A percentile compares a stretch with the other conserved stretches of the same genome.
Evolutionary conservation across 768 basidiomycete genomes (phyloP).

Genomic region (Ramaria sp.): DNA sequence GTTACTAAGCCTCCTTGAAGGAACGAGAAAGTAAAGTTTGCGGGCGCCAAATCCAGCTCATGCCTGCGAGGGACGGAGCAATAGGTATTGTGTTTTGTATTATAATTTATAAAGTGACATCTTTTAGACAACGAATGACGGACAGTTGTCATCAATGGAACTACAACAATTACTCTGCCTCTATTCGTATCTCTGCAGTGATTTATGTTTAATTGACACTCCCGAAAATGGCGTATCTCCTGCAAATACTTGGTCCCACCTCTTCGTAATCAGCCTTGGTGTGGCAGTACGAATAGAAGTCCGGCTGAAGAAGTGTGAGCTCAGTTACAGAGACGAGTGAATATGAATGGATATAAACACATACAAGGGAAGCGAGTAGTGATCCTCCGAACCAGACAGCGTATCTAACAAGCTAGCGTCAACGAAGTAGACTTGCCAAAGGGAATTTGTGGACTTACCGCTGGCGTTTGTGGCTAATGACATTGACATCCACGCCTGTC

Average conservation of each 20-base stretch:
- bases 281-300: constrained; percentile 91
- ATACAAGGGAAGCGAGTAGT: constrained; percentile 81
- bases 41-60: too few species aligned
- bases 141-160: too few species aligned
- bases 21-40: too few species aligned
- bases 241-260: constrained; percentile 83
- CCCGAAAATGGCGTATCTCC: constrained; percentile 89
- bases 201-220: constrained; percentile 49
- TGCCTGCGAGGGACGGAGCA: too few species aligned
- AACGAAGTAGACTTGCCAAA: background rate
- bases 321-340: background rate
- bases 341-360: constrained; percentile 18
- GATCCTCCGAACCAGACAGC: constrained; percentile 99
- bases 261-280: constrained; percentile 93
- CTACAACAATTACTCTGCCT: too few species aligned
- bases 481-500: constrained; percentile 94
- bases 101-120: too few species aligned
- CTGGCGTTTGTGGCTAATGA: constrained; percentile 97
- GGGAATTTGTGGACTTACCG: constrained; percentile 35
- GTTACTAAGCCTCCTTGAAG: too few species aligned
- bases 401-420: constrained; percentile 34
- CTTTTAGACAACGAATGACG: too few species aligned
- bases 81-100: too few species aligned
- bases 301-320: constrained; percentile 45
- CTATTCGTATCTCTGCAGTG: background rate